Conservation (phyloP, 2,329 filamentous ascomycete species). For the Aspergillus sp. region DNA sequence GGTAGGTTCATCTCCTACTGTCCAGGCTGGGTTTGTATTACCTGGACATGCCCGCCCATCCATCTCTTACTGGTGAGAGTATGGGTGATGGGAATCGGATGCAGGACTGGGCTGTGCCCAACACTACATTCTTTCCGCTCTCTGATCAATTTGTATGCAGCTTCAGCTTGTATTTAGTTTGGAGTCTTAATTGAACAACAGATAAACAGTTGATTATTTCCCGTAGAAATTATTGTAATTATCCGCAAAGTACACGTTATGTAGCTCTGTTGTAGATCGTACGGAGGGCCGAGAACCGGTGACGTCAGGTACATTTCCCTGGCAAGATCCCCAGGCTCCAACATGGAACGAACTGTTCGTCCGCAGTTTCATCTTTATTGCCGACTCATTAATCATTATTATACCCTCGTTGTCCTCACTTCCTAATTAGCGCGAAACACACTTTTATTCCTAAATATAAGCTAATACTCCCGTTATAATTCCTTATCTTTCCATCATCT, state of each 20-base stretch:
- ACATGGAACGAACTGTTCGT: no score
- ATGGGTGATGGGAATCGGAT: constrained; percentile 49
- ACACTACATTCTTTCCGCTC: constrained; percentile 25
- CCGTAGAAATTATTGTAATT: neutral
- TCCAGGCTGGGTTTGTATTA: constrained; percentile 46
- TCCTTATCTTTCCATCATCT: no score
- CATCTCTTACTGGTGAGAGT: constrained; percentile 30
- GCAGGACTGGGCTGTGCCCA: constrained; percentile 46
- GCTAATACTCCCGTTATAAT: no score
- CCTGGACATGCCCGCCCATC: constrained; percentile 36
- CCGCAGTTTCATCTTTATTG: no score
- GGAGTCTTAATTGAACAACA: constrained; percentile 22
- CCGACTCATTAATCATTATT: no score
- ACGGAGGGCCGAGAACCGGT: neutral
- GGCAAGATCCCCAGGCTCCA: no score
- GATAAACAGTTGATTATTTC: neutral
- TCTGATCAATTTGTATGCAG: constrained; percentile 16
- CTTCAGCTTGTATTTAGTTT: constrained; percentile 25
- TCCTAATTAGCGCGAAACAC: no score
- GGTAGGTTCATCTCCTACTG: constrained; percentile 57
- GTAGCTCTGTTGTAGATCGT: no score
- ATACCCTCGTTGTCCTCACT: no score
- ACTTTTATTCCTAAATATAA: no score
- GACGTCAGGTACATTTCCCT: neutral
- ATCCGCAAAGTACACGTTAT: no score